phyloP scores from a whole-genome alignment of 225 moss, liverwort and hornwort species.

The Rhytidiadelphus loreus region DNA sequence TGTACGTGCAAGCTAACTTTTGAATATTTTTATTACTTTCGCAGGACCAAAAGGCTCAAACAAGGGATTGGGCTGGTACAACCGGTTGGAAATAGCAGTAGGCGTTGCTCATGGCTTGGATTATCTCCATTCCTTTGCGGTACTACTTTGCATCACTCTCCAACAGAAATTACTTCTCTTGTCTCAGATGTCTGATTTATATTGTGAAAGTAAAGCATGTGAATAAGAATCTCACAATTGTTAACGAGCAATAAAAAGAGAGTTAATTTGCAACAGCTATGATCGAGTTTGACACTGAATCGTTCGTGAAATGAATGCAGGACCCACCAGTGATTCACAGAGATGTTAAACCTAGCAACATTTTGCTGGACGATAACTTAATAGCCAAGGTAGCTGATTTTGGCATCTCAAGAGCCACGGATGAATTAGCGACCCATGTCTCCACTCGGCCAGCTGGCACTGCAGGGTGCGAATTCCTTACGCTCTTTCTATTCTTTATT shows the following conservation, averaged over 20 bases:
- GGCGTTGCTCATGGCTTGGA: conserved; percentile 50
- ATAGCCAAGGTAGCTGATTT: conserved; percentile 43
- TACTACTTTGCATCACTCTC: neutral
- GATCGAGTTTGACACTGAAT: neutral
- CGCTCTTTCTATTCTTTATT: neutral
- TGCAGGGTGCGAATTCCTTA: neutral
- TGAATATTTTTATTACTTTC: neutral
- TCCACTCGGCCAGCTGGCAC: conserved; percentile 45
- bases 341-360: conserved; percentile 50
- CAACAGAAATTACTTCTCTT: neutral
- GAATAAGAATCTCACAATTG: neutral
- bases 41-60: conserved; percentile 11
- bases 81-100: conserved; percentile 51
- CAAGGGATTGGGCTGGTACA: conserved; percentile 34
- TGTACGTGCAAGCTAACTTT: neutral
- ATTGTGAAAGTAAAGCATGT: neutral
- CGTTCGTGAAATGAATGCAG: neutral
- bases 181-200: neutral
- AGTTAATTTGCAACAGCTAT: neutral
- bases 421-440: conserved; percentile 36
- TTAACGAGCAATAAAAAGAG: neutral
- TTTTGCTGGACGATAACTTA: conserved; percentile 33
- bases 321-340: conserved; percentile 50
- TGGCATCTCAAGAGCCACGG: conserved; percentile 38
- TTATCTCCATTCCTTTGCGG: conserved; percentile 41